Percentiles rank a stretch among this genome's conserved stretches.
phyloP scores from a whole-genome alignment of 768 basidiomycete species.

The Termitomyces sp. region DNA sequence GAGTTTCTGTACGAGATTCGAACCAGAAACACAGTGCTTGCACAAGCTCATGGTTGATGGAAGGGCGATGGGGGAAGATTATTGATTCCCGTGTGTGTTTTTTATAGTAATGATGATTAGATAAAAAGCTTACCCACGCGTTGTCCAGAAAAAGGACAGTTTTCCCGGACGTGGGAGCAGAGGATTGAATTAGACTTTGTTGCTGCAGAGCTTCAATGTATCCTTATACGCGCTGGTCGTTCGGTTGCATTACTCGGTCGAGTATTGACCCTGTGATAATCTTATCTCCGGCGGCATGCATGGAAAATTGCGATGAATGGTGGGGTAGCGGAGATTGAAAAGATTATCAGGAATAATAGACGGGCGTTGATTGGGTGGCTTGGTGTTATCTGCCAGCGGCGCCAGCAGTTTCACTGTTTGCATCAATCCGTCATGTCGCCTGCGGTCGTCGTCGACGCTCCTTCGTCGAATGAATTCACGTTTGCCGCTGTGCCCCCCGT shows the following conservation, averaged over 20 bases:
- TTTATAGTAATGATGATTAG: too few relatives aligned
- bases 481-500: constrained; percentile 13
- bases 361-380: constrained; percentile 26
- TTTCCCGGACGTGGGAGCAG: too few relatives aligned
- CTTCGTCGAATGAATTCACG: constrained; percentile 12
- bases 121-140: too few relatives aligned
- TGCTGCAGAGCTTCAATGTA: too few relatives aligned
- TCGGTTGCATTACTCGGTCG: too few relatives aligned
- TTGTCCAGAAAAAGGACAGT: too few relatives aligned
- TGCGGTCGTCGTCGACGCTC: constrained; percentile 15
- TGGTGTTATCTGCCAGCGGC: constrained; percentile 20
- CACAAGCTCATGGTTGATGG: constrained; percentile 25
- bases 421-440: constrained; percentile 10
- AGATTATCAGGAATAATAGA: constrained; percentile 21
- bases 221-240: too few relatives aligned
- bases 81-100: too few relatives aligned
- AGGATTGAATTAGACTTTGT: too few relatives aligned
- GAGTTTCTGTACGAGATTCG: not conserved
- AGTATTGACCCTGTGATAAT: too few relatives aligned
- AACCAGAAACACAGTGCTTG: constrained; percentile 50
- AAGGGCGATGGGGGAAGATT: not conserved
- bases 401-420: too few relatives aligned
- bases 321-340: constrained; percentile 11
- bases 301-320: not conserved
- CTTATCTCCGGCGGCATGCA: not conserved